Evolutionary conservation across 768 basidiomycete genomes (phyloP), one percentile per base, ranked within the genome.

Genomic region (Bullera alba): DNA sequence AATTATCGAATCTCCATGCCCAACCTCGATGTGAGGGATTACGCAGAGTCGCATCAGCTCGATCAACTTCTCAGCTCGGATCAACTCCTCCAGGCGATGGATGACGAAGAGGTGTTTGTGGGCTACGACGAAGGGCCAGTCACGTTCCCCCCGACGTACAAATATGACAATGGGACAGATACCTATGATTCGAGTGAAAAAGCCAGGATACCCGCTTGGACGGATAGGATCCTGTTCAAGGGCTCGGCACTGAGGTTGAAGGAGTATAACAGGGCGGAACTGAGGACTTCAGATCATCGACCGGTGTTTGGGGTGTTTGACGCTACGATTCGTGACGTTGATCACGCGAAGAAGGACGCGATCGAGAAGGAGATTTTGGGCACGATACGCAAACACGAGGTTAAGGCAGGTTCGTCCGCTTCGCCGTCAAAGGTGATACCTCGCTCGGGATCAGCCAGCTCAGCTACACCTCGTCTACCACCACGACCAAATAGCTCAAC

Each of bases 121-220:
- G 87, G 85, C 15, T 97, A 88, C 58, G 78, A 83, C 48, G 95
- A 99, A 72, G 93, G 89, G 0, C 87, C 87, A 0, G 70, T 97
- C 16, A 66, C 86, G n/a, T 99, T 99, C 75, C 77, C 39, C 14
- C 95, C 95, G 6, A 99, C 93, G 2, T 97, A 99, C 75, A 86
- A 88, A 56, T 97, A 92, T 53, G 75, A 75, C 53, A 71, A 71
- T 42, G 73, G 73, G 1, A 70, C 90, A 7, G 85, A 95, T 55
- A 77, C 78, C 42, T 99, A 96, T 69, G 95, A 99, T 70, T 86
- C 88, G 14, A 87, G 88, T 67, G 95, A 97, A 73, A 99, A 97
- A 76, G 81, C 84, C 79, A 81, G 95, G 22, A 85, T 95, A 65
- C 95, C 95, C 4, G 89, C 93, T 16, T 97, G 92, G 92, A 97